Base-by-base conservation (phyloP, 2,329 filamentous ascomycete genomes). In the Orbilia quercus region DNA sequence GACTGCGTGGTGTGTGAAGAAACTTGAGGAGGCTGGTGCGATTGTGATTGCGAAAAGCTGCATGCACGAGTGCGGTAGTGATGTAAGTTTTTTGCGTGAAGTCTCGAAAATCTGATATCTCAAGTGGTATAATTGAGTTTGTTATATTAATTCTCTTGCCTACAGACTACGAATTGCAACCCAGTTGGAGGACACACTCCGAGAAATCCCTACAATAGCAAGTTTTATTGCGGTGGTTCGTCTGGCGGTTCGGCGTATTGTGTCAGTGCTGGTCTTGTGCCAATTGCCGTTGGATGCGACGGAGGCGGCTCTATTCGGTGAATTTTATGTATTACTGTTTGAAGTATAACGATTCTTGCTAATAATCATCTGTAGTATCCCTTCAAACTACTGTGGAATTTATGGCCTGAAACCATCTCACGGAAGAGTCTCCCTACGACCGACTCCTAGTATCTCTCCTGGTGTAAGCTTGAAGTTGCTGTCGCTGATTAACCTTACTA, bases 21-120 rank as follows among this genome's bases (percentile, higher is more conserved):
- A 89, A 79, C 86, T 90, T 78, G 84, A 89, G 77, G 88, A 91
- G 63, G 87, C 88, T 0, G 91, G 91, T 1, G 90, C 86, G 1
- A 82, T 94, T 12, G 82, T 91, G 20, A 81, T 92, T 5, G 90
- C 90, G 12, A 92, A 91, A 81, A 84, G 87, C 0, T 89, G 85
- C 7, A 92, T 93, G 90, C 89, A 92, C 79, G 90, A 93, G 79
- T 84, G 90, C 58, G 90, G 90, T 1, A 84, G 90, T 73, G 89
- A 78, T 53, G 64, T 69, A 53, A 51, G 58, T 34, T 9, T 58
- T 16, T n/a, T 44, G 16, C 28, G 9, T 44, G 7, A 53, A n/a
- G n/a, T n/a, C n/a, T n/a, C n/a, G n/a, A n/a, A n/a, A n/a, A n/a
- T n/a, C 31, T 42, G 22, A 11, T 9, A 25, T 42, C 12, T 14